Evolutionary conservation across 169 alveolate genomes (phyloP).

Genomic region (Eimeria necatrix): DNA sequence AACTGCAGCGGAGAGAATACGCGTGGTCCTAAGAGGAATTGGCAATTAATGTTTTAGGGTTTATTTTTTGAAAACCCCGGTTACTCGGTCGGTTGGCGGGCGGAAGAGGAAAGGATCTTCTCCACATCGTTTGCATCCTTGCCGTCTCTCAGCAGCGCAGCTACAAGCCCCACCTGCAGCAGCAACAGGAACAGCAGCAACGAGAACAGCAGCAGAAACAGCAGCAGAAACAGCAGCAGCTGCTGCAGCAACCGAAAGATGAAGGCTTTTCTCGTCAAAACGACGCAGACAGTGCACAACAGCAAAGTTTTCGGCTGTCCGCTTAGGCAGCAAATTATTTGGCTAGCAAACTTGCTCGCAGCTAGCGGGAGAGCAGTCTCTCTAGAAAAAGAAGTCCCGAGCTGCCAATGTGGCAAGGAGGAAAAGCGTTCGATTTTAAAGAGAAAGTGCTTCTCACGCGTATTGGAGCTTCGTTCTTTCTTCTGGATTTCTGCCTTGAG

Average conservation of each 20-base stretch:
- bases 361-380: background rate
- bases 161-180: constrained; percentile 54
- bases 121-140: background rate
- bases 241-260: background rate
- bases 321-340: background rate
- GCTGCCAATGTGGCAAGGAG: too few relatives aligned
- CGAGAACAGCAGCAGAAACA: background rate
- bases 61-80: background rate
- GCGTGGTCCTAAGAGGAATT: too few relatives aligned
- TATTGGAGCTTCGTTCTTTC: background rate
- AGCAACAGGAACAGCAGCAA: constrained; percentile 7
- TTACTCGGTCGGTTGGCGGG: background rate
- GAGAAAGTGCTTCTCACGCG: background rate
- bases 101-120: background rate
- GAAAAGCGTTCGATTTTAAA: too few relatives aligned
- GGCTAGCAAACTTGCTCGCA: background rate
- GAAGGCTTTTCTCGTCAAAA: too few relatives aligned
- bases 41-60: too few relatives aligned
- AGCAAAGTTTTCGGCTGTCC: background rate
- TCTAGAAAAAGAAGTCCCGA: too few relatives aligned
- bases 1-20: too few relatives aligned
- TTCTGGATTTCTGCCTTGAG: constrained; percentile 2
- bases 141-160: constrained; percentile 5
- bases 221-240: background rate
- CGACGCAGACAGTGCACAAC: background rate